Evolutionary conservation across 352 stramenopile genomes (phyloP).

Genomic region (Phytophthora multivora): DNA sequence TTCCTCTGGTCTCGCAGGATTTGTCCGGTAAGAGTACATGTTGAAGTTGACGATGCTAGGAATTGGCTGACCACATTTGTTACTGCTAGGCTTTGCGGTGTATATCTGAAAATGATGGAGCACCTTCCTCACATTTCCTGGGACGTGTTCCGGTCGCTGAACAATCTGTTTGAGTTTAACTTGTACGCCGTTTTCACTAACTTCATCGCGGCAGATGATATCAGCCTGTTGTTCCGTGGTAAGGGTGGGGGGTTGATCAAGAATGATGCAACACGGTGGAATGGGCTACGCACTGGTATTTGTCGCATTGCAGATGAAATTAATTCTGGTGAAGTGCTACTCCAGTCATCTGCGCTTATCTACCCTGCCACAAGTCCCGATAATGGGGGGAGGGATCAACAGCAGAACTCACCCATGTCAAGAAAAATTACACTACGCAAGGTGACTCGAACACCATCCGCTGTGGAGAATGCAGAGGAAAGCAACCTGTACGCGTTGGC

Average conservation of each 20-base stretch:
- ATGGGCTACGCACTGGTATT: conserved; percentile 48
- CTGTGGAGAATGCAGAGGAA: conserved; percentile 58
- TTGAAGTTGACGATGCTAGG: neutral
- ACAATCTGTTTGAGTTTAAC: conserved; percentile 83
- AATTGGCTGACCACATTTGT: conserved; percentile 4
- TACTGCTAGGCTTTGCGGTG: conserved; percentile 63
- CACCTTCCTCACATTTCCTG: conserved; percentile 72
- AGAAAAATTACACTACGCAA: conserved; percentile 56
- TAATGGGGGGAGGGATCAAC: conserved; percentile 18
- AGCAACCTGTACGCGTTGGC: conserved; percentile 64
- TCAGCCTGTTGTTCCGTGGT: conserved; percentile 54
- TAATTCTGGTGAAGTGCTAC: conserved; percentile 44
- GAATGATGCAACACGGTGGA: conserved; percentile 40
- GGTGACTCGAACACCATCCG: conserved; percentile 47
- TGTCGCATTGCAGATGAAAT: conserved; percentile 62
- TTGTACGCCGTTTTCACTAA: conserved; percentile 78
- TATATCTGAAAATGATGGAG: conserved; percentile 91
- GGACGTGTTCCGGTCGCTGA: conserved; percentile 73
- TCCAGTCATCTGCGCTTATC: conserved; percentile 53
- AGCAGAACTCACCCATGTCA: conserved; percentile 23
- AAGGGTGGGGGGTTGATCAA: conserved; percentile 27
- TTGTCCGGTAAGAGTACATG: conserved; percentile 55
- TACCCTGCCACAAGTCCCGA: conserved; percentile 25
- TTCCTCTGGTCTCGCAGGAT: conserved; percentile 72
- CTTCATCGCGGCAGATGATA: conserved; percentile 53